Conservation (phyloP, 768 basidiomycete species). For the Leucogyrophana mollusca region DNA sequence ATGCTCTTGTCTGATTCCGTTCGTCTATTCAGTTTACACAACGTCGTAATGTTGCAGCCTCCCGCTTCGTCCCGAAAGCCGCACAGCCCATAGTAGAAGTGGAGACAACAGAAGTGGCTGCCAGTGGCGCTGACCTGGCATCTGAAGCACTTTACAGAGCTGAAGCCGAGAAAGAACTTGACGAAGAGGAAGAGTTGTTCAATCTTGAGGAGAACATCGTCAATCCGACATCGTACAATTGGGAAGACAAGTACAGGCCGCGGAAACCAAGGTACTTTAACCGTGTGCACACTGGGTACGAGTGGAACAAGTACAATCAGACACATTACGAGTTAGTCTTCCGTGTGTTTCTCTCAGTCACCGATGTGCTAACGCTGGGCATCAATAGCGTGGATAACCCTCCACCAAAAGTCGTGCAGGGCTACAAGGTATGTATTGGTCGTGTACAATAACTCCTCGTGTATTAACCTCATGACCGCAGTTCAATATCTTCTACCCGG, state of each 20-base stretch:
- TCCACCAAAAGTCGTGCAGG: conserved; percentile 98
- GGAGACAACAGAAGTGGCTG: conserved; percentile 50
- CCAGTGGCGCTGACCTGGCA: conserved; percentile 71
- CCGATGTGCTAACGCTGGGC: neutral
- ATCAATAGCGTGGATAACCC: conserved; percentile 87
- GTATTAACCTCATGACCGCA: conserved; percentile 26
- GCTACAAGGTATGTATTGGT: conserved; percentile 72
- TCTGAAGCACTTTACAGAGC: conserved; percentile 90
- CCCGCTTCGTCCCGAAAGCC: conserved; percentile 84
- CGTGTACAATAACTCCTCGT: neutral
- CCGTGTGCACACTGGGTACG: conserved; percentile 97
- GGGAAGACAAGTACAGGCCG: conserved; percentile 98
- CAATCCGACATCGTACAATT: conserved; percentile 86
- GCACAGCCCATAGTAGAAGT: conserved; percentile 58
- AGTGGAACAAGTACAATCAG: conserved; percentile 99
- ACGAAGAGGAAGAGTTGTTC: conserved; percentile 95
- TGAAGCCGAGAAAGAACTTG: conserved; percentile 89
- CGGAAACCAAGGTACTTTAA: conserved; percentile 99
- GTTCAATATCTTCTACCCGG: conserved; percentile 99
- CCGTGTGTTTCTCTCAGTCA: neutral
- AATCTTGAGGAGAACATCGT: conserved; percentile 88
- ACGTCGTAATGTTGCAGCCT: conserved; percentile 78
- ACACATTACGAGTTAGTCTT: conserved; percentile 94
- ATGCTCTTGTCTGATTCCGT: neutral
- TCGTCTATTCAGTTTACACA: conserved; percentile 54